Evolutionary conservation across 192 early-diverging fungal genomes (phyloP), one percentile per base, ranked within the genome.

Genomic region (Coemansia sp.): DNA sequence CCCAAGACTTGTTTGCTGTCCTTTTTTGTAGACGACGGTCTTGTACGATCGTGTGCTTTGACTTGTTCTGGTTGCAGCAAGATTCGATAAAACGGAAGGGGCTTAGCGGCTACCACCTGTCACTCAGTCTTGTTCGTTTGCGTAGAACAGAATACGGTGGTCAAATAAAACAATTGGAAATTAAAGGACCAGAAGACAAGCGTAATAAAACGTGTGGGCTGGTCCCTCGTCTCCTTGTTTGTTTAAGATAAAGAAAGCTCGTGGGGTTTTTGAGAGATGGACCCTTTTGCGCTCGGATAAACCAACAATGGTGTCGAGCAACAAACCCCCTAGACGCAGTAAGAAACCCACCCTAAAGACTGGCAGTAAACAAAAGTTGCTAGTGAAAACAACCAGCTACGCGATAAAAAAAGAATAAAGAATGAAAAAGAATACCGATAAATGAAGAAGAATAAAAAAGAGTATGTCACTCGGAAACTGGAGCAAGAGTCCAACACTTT

Each of bases 381-480:
- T 35, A 35, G 32, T 35, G 32, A 35, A 35, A 35, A 35, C 32
- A 35, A 35, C 32, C 32, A 9, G 9, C 32, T 9, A 35, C 32
- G 7, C 32, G 16, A 47, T 47, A 47, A 47, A 47, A 47, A 18
- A 13, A 47, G 43, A 35, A 35, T 35, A 35, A 35, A 35, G 32
- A 35, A 35, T 35, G 32, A 2, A 47, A 45, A 47, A 47, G n/a
- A 14, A 13, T 18, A 47, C 43, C 43, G 43, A 11, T 13, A 47
- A 47, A 47, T 47, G 43, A 55, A 55, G 12, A 27, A 29, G 54
- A 32, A 9, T 12, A 53, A 53, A 53, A 53, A 53, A 53, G 22
- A 23, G 51, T 53, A 53, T 7, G 16, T 55, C 24, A 16, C 22
- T 27, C 23, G 9, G 14, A 23, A 27, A 54, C 12, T 14, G 27